Base-by-base conservation (phyloP, 1,284 basidiomycete species). In the Fomitopsis schrenkii region DNA sequence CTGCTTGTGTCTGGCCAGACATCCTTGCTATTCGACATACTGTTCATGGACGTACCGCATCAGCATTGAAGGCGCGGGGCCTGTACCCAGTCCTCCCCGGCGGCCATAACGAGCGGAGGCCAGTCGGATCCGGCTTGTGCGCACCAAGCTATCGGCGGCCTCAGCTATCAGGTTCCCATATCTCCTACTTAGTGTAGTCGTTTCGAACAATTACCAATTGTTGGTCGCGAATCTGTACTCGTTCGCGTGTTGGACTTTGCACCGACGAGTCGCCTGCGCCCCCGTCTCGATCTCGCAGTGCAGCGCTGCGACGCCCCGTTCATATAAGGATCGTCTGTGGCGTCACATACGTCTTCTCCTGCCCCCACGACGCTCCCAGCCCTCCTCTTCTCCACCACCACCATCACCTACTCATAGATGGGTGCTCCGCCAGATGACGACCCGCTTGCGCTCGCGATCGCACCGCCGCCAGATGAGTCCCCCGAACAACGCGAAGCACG, bases 391-490 rank as follows among this genome's bases (percentile, higher is more conserved):
- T 9, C 15, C 28, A 14, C 12, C 28, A 22, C 12, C 8, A 48
- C 45, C n/a, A 45, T 22, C 26, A 28, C 26, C 46, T 9, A 36
- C 35, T 12, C 5, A 10, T 40, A 40, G 38, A 75, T 74, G 74
- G 71, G 71, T 53, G 70, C 69, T 59, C 57, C 66, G 30, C 58
- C 65, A 59, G 76, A 77, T 60, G 65, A 75, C 45, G 86, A 88
- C 70, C 86, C 87, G 0, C 73, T 88, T 41, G 72, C 80, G 1
- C 68, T 76, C 36, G 76, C 83, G 62, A 77, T 80, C 17, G 72
- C 76, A 0, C 83, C 86, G 0, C 85, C 86, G 0, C 73, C 77
- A 0, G 72, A 80, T 50, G 86, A 88, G 70, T 77, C 77, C 5
- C 67, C 73, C 0, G 74, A 77, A 7, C 74, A 84, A 61, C 76